Evolutionary conservation across 345 rosid genomes (phyloP), one percentile per base, ranked within the genome.

Genomic region (Gynandropsis gynandra): DNA sequence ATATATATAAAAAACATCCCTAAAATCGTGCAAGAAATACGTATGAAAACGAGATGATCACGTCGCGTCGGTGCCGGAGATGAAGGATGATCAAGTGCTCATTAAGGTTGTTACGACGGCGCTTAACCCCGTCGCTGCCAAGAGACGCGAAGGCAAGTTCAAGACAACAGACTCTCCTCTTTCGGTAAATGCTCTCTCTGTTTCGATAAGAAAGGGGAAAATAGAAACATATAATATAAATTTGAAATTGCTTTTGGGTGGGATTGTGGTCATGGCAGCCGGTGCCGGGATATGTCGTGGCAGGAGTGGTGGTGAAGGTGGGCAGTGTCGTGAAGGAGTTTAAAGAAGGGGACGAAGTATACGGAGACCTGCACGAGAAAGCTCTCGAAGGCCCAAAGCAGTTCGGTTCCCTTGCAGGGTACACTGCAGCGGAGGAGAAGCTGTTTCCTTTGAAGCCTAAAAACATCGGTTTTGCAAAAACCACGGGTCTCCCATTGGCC

Each of bases 241-340:
- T 50, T n/a, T n/a, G n/a, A n/a, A n/a, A n/a, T n/a, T n/a, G n/a
- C n/a, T n/a, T n/a, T n/a, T n/a, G n/a, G n/a, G n/a, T 0, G n/a
- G 15, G 14, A 16, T 21, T 45, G 35, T 9, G 17, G 9, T 55
- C 47, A 35, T 58, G 45, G 38, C 56, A 90, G 96, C 86, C 96
- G 48, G 92, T 90, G 62, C 98, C 95, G 53, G 96, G 98, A 39
- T 90, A 90, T 40, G 95, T 86, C 54, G 96, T 90, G 14, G 78
- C 95, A 10, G 98, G 98, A 17, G 75, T 86, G 47, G 96, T 90
- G 65, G 89, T 83, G 15, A 83, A 83, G 37, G 76, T 78, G 8
- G 95, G 96, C 7, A 74, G 75, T 66, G 62, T 67, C 55, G 98
- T 90, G 37, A 81, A 80, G 62, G 85, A 68, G 19, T 69, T 86